Conservation (phyloP, 495 filamentous ascomycete species). For the Hypoxylon rickii region DNA sequence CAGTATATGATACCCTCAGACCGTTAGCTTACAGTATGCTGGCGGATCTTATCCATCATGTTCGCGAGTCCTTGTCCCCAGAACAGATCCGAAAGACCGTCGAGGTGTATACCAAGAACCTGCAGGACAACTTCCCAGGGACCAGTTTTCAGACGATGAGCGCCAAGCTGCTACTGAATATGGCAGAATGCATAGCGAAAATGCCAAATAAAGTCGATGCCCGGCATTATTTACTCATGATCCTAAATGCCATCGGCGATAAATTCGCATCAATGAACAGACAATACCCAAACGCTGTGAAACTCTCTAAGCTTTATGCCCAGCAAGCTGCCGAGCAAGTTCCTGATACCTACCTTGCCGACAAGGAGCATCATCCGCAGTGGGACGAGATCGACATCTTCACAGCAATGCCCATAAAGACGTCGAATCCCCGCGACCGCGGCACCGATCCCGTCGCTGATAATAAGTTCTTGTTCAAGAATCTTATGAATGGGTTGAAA, state of each 20-base stretch:
- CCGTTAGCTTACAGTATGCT: constrained; percentile 98
- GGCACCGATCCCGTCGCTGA: constrained; percentile 92
- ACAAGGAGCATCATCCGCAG: constrained; percentile 77
- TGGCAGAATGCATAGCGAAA: constrained; percentile 95
- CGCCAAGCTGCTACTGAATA: constrained; percentile 92
- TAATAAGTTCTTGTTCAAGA: constrained; percentile 98
- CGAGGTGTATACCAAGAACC: constrained; percentile 93
- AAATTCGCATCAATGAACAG: constrained; percentile 99
- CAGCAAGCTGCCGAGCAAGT: constrained; percentile 67
- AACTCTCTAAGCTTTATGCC: constrained; percentile 76
- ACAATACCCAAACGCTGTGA: constrained; percentile 91
- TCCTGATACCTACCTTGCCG: constrained; percentile 80
- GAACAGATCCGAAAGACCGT: constrained; percentile 94
- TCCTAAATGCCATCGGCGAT: constrained; percentile 94
- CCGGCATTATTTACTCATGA: constrained; percentile 94
- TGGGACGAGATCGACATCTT: constrained; percentile 99
- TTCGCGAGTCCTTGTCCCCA: constrained; percentile 78
- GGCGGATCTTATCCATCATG: constrained; percentile 96
- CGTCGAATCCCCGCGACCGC: constrained; percentile 87
- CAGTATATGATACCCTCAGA: constrained; percentile 94
- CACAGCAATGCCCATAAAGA: constrained; percentile 92
- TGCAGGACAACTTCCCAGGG: constrained; percentile 94
- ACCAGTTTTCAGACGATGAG: constrained; percentile 99
- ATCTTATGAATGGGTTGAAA: constrained; percentile 95
- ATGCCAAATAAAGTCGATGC: constrained; percentile 90